A percentile compares a stretch with the other conserved stretches of the same genome.
These are phyloP conservation scores for Ophiostoma tasmaniense DNA, from an alignment of 2,329 filamentous ascomycete species.

Conservation along the genomic window DNA sequence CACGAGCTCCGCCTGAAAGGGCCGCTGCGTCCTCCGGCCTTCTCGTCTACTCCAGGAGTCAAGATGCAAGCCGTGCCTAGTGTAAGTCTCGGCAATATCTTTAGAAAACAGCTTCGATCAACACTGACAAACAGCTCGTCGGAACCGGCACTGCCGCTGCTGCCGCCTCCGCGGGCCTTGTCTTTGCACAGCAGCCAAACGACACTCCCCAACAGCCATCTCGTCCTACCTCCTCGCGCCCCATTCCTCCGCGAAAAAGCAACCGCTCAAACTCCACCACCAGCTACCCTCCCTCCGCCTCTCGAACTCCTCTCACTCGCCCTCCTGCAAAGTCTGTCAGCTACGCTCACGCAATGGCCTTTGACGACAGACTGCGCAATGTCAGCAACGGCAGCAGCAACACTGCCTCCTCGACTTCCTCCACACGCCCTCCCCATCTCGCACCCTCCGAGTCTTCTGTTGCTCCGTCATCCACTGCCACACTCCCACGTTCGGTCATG, in stretches of 20 bases:
- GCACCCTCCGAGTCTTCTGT: conserved; percentile 21
- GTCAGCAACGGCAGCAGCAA: conserved; percentile 27
- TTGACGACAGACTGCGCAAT: conserved; percentile 19
- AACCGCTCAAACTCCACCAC: conserved; percentile 18
- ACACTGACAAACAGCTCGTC: conserved; percentile 40
- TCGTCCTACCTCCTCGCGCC: background rate
- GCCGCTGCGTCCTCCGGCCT: conserved; percentile 24
- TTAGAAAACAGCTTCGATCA: background rate
- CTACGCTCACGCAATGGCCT: conserved; percentile 23
- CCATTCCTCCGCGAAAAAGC: conserved; percentile 22
- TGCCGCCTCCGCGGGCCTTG: conserved; percentile 50
- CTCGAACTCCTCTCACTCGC: conserved; percentile 27
- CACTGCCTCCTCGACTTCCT: conserved; percentile 20
- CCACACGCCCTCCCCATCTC: conserved; percentile 11
- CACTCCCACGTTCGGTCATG: conserved; percentile 29
- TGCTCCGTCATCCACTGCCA: conserved; percentile 25
- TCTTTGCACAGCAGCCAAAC: conserved; percentile 50
- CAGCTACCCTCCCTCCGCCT: conserved; percentile 6
- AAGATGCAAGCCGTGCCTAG: conserved; percentile 36
- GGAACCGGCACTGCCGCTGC: conserved; percentile 54
- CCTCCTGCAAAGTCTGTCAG: conserved; percentile 37
- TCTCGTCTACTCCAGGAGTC: conserved; percentile 21
- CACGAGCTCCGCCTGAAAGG: conserved; percentile 25
- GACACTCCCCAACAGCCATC: conserved; percentile 26
- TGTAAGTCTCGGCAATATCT: conserved; percentile 32